Percentiles rank a stretch among this genome's conserved stretches.
Evolutionary conservation across 164 flowering plant genomes (phyloP).

Genomic region (Malania oleifera): DNA sequence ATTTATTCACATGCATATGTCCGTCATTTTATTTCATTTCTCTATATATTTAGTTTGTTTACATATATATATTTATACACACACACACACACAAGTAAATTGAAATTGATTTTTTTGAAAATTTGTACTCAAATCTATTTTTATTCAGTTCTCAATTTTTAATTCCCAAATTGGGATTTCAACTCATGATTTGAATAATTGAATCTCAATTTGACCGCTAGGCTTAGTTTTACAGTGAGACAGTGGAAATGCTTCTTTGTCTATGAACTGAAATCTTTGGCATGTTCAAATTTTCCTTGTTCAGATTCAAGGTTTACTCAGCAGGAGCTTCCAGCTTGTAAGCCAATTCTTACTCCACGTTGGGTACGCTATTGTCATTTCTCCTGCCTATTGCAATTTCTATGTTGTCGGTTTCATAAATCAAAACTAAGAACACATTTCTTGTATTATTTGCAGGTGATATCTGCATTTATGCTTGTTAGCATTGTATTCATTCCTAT

Average conservation of each 20-base stretch:
- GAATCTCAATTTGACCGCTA: too few relatives aligned
- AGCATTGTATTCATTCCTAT: slow-evolving; percentile 77
- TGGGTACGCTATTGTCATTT: slow-evolving; percentile 48
- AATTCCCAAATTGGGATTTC: not conserved
- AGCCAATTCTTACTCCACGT: slow-evolving; percentile 90
- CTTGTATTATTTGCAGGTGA: slow-evolving; percentile 50
- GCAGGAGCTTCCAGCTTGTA: slow-evolving; percentile 98
- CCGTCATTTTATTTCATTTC: too few relatives aligned
- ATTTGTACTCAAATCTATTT: too few relatives aligned
- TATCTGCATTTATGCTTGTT: slow-evolving; percentile 68
- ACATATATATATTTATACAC: too few relatives aligned
- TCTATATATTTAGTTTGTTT: too few relatives aligned
- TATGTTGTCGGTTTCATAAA: not conserved
- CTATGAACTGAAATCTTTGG: not conserved
- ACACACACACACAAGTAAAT: too few relatives aligned
- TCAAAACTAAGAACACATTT: not conserved
- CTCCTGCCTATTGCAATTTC: not conserved
- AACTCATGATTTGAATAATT: too few relatives aligned
- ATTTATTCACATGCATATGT: too few relatives aligned
- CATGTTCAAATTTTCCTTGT: slow-evolving; percentile 1
- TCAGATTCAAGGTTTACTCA: slow-evolving; percentile 94
- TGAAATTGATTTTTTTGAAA: too few relatives aligned
- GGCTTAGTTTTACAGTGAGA: too few relatives aligned
- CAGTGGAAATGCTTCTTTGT: not conserved
- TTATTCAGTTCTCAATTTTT: not conserved